A percentile compares a stretch with the other conserved stretches of the same genome.
These are phyloP conservation scores for Crithidia mellificae DNA, from an alignment of 208 protist genomes.

Conservation along the genomic window DNA sequence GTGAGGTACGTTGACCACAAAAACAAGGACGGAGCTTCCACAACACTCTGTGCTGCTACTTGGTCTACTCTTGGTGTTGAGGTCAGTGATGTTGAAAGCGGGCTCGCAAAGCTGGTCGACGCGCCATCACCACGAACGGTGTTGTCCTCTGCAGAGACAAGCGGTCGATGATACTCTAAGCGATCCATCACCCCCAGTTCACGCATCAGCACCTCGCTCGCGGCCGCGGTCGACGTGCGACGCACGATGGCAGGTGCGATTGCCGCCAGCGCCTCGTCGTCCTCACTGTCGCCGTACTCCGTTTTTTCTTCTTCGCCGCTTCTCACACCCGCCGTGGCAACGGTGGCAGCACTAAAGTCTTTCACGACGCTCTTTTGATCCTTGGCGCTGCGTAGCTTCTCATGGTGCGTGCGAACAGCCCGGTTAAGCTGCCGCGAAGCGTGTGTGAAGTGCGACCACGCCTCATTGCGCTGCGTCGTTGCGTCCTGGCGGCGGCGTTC, in stretches of 20 bases:
- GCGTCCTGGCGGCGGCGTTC: neutral
- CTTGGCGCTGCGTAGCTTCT: too few species aligned
- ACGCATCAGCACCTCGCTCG: conserved; percentile 26
- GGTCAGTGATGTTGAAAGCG: neutral
- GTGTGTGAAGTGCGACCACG: conserved; percentile 27
- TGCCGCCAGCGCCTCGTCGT: conserved; percentile 5
- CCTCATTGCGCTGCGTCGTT: neutral
- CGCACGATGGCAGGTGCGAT: conserved; percentile 13
- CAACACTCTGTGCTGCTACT: neutral
- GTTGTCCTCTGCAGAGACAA: neutral
- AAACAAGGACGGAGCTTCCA: neutral
- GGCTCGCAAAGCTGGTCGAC: too few species aligned
- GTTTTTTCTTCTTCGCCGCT: too few species aligned
- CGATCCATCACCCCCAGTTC: conserved; percentile 28
- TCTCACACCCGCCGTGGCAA: too few species aligned
- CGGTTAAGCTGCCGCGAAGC: conserved; percentile 23
- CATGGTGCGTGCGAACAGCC: conserved; percentile 5
- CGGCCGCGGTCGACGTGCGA: conserved; percentile 12
- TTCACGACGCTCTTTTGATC: too few species aligned
- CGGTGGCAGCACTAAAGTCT: too few species aligned
- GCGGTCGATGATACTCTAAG: conserved; percentile 4
- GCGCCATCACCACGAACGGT: too few species aligned
- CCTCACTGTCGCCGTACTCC: conserved; percentile 2
- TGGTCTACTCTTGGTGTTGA: neutral
- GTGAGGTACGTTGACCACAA: neutral